These are phyloP conservation scores for Skeletonema grethae DNA, from an alignment of 108 stramenopile species.

Conservation along the genomic window DNA sequence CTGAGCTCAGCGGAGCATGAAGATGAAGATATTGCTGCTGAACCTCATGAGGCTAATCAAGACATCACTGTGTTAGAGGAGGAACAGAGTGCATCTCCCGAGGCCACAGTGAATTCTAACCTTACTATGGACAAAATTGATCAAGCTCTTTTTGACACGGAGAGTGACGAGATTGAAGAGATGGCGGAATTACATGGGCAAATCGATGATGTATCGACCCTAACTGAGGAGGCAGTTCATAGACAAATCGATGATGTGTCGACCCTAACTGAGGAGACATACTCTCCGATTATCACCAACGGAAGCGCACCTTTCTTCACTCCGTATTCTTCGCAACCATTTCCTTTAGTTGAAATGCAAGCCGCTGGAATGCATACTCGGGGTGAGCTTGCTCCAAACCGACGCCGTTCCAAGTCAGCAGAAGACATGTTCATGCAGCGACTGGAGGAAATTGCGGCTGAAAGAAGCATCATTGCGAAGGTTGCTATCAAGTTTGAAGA, in stretches of 20 bases:
- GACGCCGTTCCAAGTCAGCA: neutral
- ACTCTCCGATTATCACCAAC: neutral
- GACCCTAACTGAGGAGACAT: neutral
- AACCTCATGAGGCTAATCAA: neutral
- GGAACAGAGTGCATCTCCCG: neutral
- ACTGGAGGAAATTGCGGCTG: neutral
- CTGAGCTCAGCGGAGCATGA: neutral
- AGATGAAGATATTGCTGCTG: neutral
- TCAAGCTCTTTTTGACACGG: neutral
- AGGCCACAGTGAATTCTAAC: neutral
- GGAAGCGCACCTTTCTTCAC: neutral
- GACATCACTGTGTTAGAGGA: neutral
- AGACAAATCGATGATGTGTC: neutral
- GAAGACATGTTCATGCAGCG: neutral
- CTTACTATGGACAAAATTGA: neutral
- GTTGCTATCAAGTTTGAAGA: constrained; percentile 7
- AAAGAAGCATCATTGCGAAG: neutral
- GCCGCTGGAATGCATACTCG: neutral
- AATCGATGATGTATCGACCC: neutral
- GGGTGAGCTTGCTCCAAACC: neutral
- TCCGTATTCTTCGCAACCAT: neutral
- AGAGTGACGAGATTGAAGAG: neutral
- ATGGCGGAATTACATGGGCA: neutral
- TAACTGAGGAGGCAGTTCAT: neutral
- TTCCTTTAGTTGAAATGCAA: neutral